Evolutionary conservation across 2,329 filamentous ascomycete species (phyloP).

Genomic region (Parastagonospora nodorum): DNA sequence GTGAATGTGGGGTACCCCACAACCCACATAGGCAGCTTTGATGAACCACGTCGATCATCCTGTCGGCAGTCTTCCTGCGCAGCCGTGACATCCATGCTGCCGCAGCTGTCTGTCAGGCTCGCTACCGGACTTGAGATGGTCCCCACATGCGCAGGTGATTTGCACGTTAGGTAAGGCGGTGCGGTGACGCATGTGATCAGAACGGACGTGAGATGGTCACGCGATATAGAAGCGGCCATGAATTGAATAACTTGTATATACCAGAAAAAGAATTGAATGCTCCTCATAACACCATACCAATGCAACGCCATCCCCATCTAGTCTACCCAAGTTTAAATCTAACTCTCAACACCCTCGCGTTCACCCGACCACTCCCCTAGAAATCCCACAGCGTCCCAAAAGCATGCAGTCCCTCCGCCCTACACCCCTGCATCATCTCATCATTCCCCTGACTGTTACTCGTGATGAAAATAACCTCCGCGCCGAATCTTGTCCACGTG

Average conservation of each 20-base stretch:
- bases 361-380: background rate
- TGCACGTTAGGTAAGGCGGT: no score
- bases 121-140: background rate
- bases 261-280: background rate
- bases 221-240: no score
- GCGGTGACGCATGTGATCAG: no score
- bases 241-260: background rate
- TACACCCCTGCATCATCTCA: slow-evolving; percentile 46
- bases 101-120: slow-evolving; percentile 1
- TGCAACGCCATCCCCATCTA: background rate
- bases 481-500: slow-evolving; percentile 39
- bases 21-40: background rate
- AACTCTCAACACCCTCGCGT: background rate
- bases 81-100: slow-evolving; percentile 2
- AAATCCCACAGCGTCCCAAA: slow-evolving; percentile 46
- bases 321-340: background rate
- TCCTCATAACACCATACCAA: background rate
- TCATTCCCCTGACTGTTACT: slow-evolving; percentile 44
- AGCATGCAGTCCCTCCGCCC: slow-evolving; percentile 36
- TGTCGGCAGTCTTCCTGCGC: background rate
- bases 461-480: slow-evolving; percentile 45
- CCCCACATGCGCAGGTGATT: background rate
- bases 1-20: slow-evolving; percentile 1
- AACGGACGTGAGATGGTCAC: no score
- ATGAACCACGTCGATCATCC: background rate